A percentile compares a stretch with the other conserved stretches of the same genome.
Conservation (phyloP, 495 filamentous ascomycete species). For the Penicillium salamii region DNA sequence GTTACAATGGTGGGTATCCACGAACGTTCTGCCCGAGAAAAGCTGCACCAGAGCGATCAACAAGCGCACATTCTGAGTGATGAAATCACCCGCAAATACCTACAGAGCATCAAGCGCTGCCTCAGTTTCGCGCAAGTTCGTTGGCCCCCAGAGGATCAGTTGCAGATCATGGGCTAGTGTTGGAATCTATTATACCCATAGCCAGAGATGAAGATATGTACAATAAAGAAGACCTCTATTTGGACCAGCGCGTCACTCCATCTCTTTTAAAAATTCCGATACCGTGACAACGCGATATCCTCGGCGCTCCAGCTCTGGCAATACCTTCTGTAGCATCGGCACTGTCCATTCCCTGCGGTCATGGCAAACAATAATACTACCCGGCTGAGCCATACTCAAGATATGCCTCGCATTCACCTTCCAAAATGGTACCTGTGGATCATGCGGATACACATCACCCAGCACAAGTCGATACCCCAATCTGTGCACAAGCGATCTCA, state of each 20-base stretch:
- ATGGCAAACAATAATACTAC: slow-evolving; percentile 78
- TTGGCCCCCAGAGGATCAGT: slow-evolving; percentile 89
- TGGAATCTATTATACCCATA: slow-evolving; percentile 12
- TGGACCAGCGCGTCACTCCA: background rate
- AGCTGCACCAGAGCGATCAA: slow-evolving; percentile 83
- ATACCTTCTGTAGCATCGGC: slow-evolving; percentile 67
- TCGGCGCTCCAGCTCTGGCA: slow-evolving; percentile 63
- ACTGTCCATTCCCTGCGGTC: slow-evolving; percentile 76
- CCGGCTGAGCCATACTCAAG: slow-evolving; percentile 70
- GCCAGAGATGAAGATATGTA: slow-evolving; percentile 5
- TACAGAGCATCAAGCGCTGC: slow-evolving; percentile 97
- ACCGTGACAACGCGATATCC: slow-evolving; percentile 70
- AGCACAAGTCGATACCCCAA: slow-evolving; percentile 68
- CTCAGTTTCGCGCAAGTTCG: slow-evolving; percentile 94
- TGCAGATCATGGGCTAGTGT: slow-evolving; percentile 90
- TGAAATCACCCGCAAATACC: slow-evolving; percentile 88
- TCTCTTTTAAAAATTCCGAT: slow-evolving; percentile 54
- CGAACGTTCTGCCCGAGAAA: slow-evolving; percentile 91
- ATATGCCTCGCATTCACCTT: slow-evolving; percentile 76
- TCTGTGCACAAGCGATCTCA: slow-evolving; percentile 52
- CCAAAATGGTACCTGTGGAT: slow-evolving; percentile 68
- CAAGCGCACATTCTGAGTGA: slow-evolving; percentile 96
- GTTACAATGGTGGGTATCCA: slow-evolving; percentile 99
- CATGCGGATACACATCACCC: slow-evolving; percentile 83
- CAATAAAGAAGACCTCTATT: background rate